These are phyloP conservation scores for Herpetospermum pedunculosum DNA, from an alignment of 306 rosid genomes.

Conservation along the genomic window DNA sequence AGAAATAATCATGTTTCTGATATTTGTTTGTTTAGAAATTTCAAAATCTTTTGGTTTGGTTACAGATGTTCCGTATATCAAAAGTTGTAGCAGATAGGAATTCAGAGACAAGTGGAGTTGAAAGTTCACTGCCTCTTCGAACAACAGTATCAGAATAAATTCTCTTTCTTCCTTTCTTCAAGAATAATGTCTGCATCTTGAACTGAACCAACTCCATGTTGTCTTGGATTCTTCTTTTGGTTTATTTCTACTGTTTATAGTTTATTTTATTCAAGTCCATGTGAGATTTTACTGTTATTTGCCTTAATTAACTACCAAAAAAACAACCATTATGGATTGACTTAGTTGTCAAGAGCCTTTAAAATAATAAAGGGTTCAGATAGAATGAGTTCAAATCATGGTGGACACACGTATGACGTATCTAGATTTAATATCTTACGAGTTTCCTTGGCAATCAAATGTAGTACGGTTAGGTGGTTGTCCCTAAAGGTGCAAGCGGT, in stretches of 20 bases:
- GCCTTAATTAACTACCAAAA: not conserved
- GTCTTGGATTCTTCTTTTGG: not conserved
- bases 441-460: too few relatives aligned
- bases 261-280: too few relatives aligned
- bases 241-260: not conserved
- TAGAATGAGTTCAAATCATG: too few relatives aligned
- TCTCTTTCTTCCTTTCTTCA: not conserved
- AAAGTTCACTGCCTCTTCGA: conserved; percentile 59
- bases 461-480: too few relatives aligned
- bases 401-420: too few relatives aligned
- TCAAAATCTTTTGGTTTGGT: conserved; percentile 1
- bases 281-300: not conserved
- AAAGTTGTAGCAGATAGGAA: conserved; percentile 58
- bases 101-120: conserved; percentile 53
- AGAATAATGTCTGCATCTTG: not conserved
- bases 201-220: not conserved
- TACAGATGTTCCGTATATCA: conserved; percentile 84
- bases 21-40: not conserved
- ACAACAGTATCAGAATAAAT: conserved; percentile 43
- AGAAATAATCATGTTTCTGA: not conserved
- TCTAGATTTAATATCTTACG: too few relatives aligned
- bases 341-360: too few relatives aligned
- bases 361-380: too few relatives aligned
- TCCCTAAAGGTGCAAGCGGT: too few relatives aligned
- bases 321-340: too few relatives aligned